Evolutionary conservation across 2,329 filamentous ascomycete genomes (phyloP), one percentile per base, ranked within the genome.

Genomic region (Tetracladium maxilliforme): DNA sequence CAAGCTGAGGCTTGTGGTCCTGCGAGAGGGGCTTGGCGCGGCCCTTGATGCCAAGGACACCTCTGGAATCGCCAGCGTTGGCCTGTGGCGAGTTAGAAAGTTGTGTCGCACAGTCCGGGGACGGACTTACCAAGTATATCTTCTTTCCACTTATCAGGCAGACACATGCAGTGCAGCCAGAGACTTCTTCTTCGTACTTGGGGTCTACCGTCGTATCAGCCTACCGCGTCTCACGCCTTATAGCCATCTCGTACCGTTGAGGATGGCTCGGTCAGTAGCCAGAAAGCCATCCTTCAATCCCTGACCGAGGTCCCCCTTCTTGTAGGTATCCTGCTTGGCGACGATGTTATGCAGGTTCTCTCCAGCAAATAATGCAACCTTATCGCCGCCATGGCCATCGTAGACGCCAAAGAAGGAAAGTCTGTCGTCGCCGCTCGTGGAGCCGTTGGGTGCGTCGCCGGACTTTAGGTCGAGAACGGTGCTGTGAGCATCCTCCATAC

Each of bases 1-100:
- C 90, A 41, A 95, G 94, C 52, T 94, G 86, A 21, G 90, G 90
- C 59, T 98, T 98, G 64, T 98, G 90, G 51, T 98, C 90, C 48
- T 92, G 92, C n/a, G 90, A 98, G 32, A 98, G 65, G 26, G 90
- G 90, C 61, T 95, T 98, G 39, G 90, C 90, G 43, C 90, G 72
- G 37, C 90, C 90, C 61, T 95, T 98, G 45, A 98, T 83, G 42
- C 90, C 90, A 37, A 98, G 58, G 14, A 98, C 90, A 46, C 78
- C 82, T 61, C 90, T 74, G 35, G 90, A 98, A 52, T 98, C 90
- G 47, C 90, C 90, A 35, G 90, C 83, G 50, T 98, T 98, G 44
- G 83, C 90, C 90, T 98, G 40, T 27, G 28, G 27, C 24, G 33
- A 27, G 44, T 47, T 33, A 45, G 42, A 28, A 34, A 25, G 27